Conservation (phyloP, 805 yeast species). For the Starmera quercuum region DNA sequence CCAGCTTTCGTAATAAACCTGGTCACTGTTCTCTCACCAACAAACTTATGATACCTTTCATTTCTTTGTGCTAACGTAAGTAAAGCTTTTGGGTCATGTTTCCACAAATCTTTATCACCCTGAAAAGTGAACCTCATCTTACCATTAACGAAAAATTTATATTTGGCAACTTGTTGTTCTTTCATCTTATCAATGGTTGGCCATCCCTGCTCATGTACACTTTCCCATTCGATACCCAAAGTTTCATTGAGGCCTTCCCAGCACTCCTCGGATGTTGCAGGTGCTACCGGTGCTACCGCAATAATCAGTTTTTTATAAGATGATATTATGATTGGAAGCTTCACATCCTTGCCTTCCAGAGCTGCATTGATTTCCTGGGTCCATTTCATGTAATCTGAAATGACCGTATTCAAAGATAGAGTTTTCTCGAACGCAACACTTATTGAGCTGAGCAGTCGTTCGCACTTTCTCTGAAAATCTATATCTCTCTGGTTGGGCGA, state of each 20-base stretch:
- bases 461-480: conserved; percentile 49
- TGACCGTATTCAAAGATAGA: conserved; percentile 70
- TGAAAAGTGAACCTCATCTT: conserved; percentile 45
- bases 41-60: conserved; percentile 32
- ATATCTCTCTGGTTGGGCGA: conserved; percentile 38
- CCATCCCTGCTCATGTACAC: conserved; percentile 57
- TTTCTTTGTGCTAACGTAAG: conserved; percentile 27
- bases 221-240: conserved; percentile 28
- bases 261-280: conserved; percentile 76
- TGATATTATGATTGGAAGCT: conserved; percentile 35
- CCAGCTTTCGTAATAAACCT: conserved; percentile 47
- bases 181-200: conserved; percentile 40
- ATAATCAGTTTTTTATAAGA: conserved; percentile 47
- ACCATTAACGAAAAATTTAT: conserved; percentile 68
- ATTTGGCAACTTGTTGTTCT: conserved; percentile 32
- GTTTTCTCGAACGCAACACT: conserved; percentile 52
- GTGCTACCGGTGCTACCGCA: conserved; percentile 74
- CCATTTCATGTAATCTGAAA: conserved; percentile 85
- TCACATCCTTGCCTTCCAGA: conserved; percentile 27
- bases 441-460: conserved; percentile 37
- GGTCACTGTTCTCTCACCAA: conserved; percentile 33
- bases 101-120: conserved; percentile 26
- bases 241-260: conserved; percentile 42
- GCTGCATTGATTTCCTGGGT: conserved; percentile 44
- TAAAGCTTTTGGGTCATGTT: conserved; percentile 28